A percentile compares a stretch with the other conserved stretches of the same genome.
Evolutionary conservation across 805 yeast genomes (phyloP).

Genomic region (Saccharomycopsis fermentans): DNA sequence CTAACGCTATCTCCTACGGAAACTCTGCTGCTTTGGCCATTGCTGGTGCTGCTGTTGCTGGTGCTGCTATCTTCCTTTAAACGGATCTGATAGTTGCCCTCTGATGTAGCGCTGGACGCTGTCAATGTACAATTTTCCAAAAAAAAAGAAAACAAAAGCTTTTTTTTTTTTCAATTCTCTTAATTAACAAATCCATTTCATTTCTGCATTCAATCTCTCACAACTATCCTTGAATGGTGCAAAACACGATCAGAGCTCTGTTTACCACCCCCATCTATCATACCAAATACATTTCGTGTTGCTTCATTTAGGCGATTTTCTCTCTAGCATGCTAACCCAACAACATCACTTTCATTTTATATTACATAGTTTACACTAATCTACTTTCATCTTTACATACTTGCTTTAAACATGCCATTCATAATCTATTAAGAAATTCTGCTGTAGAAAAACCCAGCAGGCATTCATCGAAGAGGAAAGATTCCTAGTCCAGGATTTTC

Average conservation of each 20-base stretch:
- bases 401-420: background rate
- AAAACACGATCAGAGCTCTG: background rate
- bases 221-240: background rate
- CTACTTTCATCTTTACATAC: background rate
- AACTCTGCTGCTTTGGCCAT: conserved; percentile 5
- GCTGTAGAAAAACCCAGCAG: background rate
- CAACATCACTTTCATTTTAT: background rate
- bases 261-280: background rate
- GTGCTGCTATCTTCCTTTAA: conserved; percentile 16
- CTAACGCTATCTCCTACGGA: conserved; percentile 5
- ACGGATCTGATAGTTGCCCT: background rate
- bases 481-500: too few species aligned
- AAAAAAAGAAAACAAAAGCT: too few species aligned
- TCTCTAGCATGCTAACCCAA: background rate
- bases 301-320: background rate
- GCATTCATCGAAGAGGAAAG: too few species aligned
- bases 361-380: background rate
- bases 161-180: background rate
- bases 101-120: background rate
- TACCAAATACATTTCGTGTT: background rate
- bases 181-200: background rate
- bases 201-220: background rate
- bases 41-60: conserved; percentile 15
- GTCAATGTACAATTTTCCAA: background rate
- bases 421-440: background rate